Conservation (phyloP, 495 filamentous ascomycete genomes). For the Neurospora hispaniola region DNA sequence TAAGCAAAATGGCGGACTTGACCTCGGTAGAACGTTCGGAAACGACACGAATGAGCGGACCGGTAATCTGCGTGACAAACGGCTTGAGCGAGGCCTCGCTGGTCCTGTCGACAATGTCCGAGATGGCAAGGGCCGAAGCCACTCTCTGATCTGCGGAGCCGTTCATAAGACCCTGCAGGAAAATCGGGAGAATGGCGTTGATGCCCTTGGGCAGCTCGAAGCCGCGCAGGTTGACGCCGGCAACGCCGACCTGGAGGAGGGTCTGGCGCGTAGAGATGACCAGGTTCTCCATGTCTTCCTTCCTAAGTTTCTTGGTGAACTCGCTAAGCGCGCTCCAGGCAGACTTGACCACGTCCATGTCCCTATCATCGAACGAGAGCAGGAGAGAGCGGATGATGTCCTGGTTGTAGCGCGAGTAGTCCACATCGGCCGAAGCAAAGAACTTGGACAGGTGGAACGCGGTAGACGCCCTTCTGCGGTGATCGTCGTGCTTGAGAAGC, state of each 20-base stretch:
- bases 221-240: conserved; percentile 74
- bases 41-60: conserved; percentile 92
- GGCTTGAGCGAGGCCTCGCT: conserved; percentile 73
- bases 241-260: conserved; percentile 75
- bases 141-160: conserved; percentile 85
- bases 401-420: conserved; percentile 89
- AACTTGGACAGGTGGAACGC: conserved; percentile 77
- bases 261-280: conserved; percentile 76
- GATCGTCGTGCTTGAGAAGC: conserved; percentile 85
- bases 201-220: conserved; percentile 96
- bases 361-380: conserved; percentile 82
- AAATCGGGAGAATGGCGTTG: conserved; percentile 91
- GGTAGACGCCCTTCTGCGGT: conserved; percentile 67
- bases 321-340: conserved; percentile 84
- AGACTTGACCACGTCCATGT: conserved; percentile 77
- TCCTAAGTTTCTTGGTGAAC: conserved; percentile 78
- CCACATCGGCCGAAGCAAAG: conserved; percentile 69
- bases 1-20: conserved; percentile 88
- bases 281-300: conserved; percentile 97
- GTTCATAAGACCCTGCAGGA: conserved; percentile 95
- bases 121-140: conserved; percentile 84
- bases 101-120: conserved; percentile 88
- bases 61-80: conserved; percentile 95
- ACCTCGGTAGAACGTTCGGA: conserved; percentile 92
- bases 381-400: conserved; percentile 83